Evolutionary conservation across 2,329 filamentous ascomycete species (phyloP).

Genomic region (Xylariaceae sp.): DNA sequence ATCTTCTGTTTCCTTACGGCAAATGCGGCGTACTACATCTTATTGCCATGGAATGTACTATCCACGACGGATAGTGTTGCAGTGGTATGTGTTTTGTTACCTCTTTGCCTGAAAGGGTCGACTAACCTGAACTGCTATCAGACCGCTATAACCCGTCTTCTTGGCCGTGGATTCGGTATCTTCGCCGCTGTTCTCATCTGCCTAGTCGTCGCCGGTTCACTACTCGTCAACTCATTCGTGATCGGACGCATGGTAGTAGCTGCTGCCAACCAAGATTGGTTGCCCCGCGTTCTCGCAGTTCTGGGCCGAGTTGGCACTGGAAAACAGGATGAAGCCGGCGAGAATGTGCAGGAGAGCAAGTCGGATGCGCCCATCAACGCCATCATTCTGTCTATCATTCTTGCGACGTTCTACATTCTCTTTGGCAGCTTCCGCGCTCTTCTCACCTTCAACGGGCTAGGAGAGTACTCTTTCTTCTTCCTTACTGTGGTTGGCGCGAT

Average conservation of each 20-base stretch:
- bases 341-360: slow-evolving; percentile 3
- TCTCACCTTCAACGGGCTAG: slow-evolving; percentile 54
- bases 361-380: slow-evolving; percentile 53
- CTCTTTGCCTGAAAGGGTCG: not conserved
- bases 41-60: slow-evolving; percentile 55
- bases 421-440: slow-evolving; percentile 57
- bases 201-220: slow-evolving; percentile 55
- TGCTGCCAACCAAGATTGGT: slow-evolving; percentile 49
- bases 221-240: slow-evolving; percentile 59
- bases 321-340: not conserved
- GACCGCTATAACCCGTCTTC: slow-evolving; percentile 50
- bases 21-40: slow-evolving; percentile 58
- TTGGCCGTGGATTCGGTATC: slow-evolving; percentile 50
- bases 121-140: slow-evolving; percentile 27
- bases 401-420: slow-evolving; percentile 54
- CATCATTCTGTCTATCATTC: slow-evolving; percentile 43
- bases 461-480: slow-evolving; percentile 61
- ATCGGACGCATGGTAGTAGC: slow-evolving; percentile 57
- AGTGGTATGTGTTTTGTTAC: slow-evolving; percentile 43
- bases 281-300: slow-evolving; percentile 41
- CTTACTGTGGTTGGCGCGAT: slow-evolving; percentile 55
- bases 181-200: slow-evolving; percentile 52
- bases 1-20: slow-evolving; percentile 54
- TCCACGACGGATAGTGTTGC: slow-evolving; percentile 57
- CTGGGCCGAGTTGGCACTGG: slow-evolving; percentile 41